Conservation (phyloP, 2,329 filamentous ascomycete genomes). For the Curvularia sp. region DNA sequence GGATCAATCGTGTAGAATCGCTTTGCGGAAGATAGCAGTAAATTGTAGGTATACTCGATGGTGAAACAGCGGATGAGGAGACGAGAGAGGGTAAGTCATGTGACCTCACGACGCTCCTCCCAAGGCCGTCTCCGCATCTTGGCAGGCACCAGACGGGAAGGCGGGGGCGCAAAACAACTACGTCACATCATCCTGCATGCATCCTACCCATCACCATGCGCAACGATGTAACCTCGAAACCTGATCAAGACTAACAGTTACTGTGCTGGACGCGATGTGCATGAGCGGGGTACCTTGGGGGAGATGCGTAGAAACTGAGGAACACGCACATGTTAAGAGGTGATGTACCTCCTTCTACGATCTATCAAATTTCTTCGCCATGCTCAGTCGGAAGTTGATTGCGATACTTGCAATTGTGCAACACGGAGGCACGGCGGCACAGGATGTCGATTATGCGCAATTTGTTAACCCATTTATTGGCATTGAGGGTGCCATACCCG, state of each 20-base stretch:
- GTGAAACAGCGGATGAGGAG: no score
- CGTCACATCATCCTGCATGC: slow-evolving; percentile 22
- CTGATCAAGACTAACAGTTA: slow-evolving; percentile 12
- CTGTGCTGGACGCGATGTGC: slow-evolving; percentile 7
- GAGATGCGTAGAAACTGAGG: slow-evolving; percentile 3
- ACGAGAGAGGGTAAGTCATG: background rate
- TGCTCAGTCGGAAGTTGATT: background rate
- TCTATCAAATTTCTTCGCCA: background rate
- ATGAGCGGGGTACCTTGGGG: slow-evolving; percentile 1
- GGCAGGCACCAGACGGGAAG: slow-evolving; percentile 26
- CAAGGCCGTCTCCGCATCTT: slow-evolving; percentile 20
- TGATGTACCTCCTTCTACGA: background rate
- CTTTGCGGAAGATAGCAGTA: background rate
- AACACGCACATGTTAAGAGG: background rate
- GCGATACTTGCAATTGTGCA: slow-evolving; percentile 1
- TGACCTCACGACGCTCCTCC: background rate
- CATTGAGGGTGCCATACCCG: slow-evolving; percentile 55
- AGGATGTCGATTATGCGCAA: slow-evolving; percentile 42
- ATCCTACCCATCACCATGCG: background rate
- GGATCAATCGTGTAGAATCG: no score
- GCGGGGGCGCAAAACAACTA: slow-evolving; percentile 20
- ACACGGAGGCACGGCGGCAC: slow-evolving; percentile 13
- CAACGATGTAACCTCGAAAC: slow-evolving; percentile 34
- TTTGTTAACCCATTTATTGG: slow-evolving; percentile 58
- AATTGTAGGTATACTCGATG: no score